These are phyloP conservation scores for Nannizzia gypsea DNA, from an alignment of 2,329 filamentous ascomycete species.

Conservation along the genomic window DNA sequence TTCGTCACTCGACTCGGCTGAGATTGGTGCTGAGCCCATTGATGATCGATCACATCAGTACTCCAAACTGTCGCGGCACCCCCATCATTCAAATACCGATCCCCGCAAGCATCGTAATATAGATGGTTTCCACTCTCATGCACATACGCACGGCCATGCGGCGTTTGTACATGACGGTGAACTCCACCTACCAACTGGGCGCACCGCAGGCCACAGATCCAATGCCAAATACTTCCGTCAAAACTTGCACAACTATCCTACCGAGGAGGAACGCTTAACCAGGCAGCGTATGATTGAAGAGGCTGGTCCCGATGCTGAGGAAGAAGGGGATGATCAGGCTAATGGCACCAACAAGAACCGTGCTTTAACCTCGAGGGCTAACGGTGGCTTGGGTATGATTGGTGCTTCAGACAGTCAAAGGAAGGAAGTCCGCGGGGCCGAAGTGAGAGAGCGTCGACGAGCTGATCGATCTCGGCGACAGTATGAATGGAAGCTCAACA, in stretches of 20 bases:
- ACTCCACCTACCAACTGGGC: constrained; percentile 80
- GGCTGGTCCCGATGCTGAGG: constrained; percentile 38
- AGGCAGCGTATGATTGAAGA: constrained; percentile 48
- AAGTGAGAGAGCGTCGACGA: constrained; percentile 57
- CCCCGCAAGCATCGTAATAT: constrained; percentile 60
- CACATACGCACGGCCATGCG: constrained; percentile 56
- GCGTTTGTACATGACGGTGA: constrained; percentile 90
- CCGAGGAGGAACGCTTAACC: constrained; percentile 60
- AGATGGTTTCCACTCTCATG: constrained; percentile 72
- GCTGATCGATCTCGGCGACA: constrained; percentile 51
- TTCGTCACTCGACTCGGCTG: constrained; percentile 79
- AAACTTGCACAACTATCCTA: constrained; percentile 76
- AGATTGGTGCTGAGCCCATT: constrained; percentile 57
- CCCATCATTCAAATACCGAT: constrained; percentile 52
- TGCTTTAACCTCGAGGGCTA: constrained; percentile 53
- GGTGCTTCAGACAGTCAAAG: constrained; percentile 68
- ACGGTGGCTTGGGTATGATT: constrained; percentile 64
- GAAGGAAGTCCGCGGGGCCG: constrained; percentile 51
- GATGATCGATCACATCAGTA: constrained; percentile 61
- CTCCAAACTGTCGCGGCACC: constrained; percentile 58
- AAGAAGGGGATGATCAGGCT: constrained; percentile 30
- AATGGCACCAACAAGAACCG: constrained; percentile 30
- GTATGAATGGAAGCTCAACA: constrained; percentile 60
- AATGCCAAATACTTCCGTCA: constrained; percentile 82
- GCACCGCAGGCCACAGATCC: constrained; percentile 79